phyloP scores from a whole-genome alignment of 306 rosid species.

The Vigna hirtella region DNA sequence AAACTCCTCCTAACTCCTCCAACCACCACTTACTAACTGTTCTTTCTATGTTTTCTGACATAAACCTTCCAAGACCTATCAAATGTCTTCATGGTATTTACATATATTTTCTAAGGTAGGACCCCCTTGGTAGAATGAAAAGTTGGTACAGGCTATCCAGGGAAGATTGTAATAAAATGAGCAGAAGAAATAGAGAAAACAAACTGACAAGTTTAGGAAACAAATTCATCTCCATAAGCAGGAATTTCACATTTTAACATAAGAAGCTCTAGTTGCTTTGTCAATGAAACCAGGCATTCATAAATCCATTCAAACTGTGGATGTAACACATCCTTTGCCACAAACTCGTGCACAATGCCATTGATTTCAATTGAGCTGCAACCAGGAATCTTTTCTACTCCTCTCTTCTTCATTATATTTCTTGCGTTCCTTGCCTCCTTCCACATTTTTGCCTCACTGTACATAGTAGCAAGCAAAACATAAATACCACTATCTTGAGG shows the following conservation, averaged over 20 bases:
- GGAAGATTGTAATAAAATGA: slow-evolving; percentile 33
- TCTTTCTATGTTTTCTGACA: too few relatives aligned
- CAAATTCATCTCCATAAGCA: slow-evolving; percentile 4
- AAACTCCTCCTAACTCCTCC: too few relatives aligned
- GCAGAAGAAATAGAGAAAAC: slow-evolving; percentile 28
- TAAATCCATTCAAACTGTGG: slow-evolving; percentile 52
- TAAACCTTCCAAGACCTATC: too few relatives aligned
- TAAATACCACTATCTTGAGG: slow-evolving; percentile 76
- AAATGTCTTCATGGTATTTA: background rate
- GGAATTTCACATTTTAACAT: slow-evolving; percentile 35
- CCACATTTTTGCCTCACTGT: slow-evolving; percentile 75
- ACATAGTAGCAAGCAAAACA: slow-evolving; percentile 71
- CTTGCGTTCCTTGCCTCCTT: slow-evolving; percentile 57
- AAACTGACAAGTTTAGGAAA: slow-evolving; percentile 37
- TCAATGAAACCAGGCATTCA: slow-evolving; percentile 61
- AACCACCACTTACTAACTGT: too few relatives aligned
- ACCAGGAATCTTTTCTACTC: slow-evolving; percentile 74
- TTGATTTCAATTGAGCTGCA: slow-evolving; percentile 75
- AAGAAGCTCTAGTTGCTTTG: slow-evolving; percentile 55
- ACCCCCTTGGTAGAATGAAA: slow-evolving; percentile 7
- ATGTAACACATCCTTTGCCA: slow-evolving; percentile 61
- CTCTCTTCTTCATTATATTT: slow-evolving; percentile 62
- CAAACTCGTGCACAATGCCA: slow-evolving; percentile 64
- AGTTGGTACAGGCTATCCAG: slow-evolving; percentile 21
- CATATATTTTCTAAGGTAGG: background rate